Conservation (phyloP, 768 basidiomycete species). For the Boletus subparvulus region DNA sequence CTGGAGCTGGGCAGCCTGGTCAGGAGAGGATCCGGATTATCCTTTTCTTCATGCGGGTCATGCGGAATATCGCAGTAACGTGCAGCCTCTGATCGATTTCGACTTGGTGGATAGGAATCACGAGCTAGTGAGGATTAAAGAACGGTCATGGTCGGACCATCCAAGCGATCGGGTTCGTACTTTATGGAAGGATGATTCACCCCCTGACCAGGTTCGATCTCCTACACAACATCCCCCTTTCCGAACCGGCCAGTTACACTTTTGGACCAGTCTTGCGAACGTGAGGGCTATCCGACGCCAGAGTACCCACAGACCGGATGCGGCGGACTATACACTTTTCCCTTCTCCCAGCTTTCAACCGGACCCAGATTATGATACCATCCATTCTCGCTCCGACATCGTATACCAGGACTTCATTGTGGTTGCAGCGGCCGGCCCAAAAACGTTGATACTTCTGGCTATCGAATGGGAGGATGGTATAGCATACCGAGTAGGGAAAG, state of each 20-base stretch:
- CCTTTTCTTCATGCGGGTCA: neutral
- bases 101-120: neutral
- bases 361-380: neutral
- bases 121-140: neutral
- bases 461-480: constrained; percentile 15
- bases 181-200: neutral
- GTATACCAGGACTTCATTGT: constrained; percentile 17
- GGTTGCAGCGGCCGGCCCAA: neutral
- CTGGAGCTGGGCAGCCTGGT: constrained; percentile 18
- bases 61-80: neutral
- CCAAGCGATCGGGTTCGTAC: neutral
- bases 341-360: neutral
- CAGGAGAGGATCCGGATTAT: neutral
- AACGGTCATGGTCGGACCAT: neutral
- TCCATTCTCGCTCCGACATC: neutral
- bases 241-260: constrained; percentile 7
- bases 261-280: constrained; percentile 17
- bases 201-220: neutral
- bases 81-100: constrained; percentile 6
- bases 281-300: neutral
- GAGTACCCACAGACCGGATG: neutral
- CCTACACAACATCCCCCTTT: neutral
- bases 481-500: constrained; percentile 11
- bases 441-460: constrained; percentile 6
- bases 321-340: neutral